Evolutionary conservation across 805 yeast species (phyloP).

Genomic region (Candida nemodendra): DNA sequence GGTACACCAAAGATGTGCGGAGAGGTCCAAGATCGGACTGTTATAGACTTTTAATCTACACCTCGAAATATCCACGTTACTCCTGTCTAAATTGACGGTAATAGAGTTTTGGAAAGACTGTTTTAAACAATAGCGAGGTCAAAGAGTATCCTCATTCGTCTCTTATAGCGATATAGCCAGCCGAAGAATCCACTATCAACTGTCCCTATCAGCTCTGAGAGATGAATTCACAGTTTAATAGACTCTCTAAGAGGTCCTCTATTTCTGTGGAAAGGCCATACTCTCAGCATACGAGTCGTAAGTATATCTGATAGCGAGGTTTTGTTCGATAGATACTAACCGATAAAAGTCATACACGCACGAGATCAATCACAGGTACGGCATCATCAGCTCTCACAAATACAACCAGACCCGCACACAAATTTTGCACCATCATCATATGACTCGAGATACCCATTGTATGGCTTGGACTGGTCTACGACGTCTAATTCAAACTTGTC

Average conservation of each 20-base stretch:
- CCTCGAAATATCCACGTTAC: no score
- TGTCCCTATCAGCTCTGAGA: no score
- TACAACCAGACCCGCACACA: slow-evolving; percentile 7
- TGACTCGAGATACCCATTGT: slow-evolving; percentile 50
- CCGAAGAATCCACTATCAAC: no score
- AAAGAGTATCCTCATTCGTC: no score
- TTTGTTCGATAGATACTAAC: not conserved
- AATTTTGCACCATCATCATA: slow-evolving; percentile 38
- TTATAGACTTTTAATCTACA: no score
- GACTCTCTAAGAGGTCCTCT: slow-evolving; percentile 26
- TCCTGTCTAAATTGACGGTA: no score
- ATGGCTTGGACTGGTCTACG: slow-evolving; percentile 51
- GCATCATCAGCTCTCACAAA: slow-evolving; percentile 6
- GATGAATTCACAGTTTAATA: slow-evolving; percentile 12
- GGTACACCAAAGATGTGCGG: no score
- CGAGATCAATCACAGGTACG: not conserved
- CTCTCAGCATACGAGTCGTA: slow-evolving; percentile 15
- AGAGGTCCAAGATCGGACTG: no score
- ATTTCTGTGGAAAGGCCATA: slow-evolving; percentile 30
- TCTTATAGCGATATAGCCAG: no score
- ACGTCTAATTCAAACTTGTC: slow-evolving; percentile 37
- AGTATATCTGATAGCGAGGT: slow-evolving; percentile 7
- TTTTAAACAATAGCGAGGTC: no score
- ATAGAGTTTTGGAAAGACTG: no score
- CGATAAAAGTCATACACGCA: not conserved